Base-by-base conservation (phyloP, 257 asterid species). In the Solanum pimpinellifolium region DNA sequence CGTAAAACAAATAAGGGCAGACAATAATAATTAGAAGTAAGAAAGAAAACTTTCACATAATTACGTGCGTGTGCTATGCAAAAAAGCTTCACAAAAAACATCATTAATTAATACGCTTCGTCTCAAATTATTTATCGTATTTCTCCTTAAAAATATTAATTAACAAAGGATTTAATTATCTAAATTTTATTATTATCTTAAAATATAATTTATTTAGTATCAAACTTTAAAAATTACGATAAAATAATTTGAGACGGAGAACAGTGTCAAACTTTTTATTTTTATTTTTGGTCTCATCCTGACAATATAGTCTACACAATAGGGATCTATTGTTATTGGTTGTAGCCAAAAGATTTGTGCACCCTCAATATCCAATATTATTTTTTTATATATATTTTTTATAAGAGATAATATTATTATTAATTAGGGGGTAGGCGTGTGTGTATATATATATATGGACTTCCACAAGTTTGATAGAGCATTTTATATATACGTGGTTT, bases 11-110 rank as follows among this genome's bases (percentile, higher is more conserved):
- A 62, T 89, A 87, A 83, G 88, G 90, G 92, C 94, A 92, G 98
- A 94, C 98, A 95, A 91, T 59, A 92, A 93, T 94, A 87, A 95
- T 94, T 92, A 91, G 75, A 66, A 85, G 85, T 83, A 89, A 87
- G 89, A 94, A 89, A 92, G 88, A 91, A 83, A 87, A 91, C 89
- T 89, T 89, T 92, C 93, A 86, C 94, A 65, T 72, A 89, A 94
- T 90, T 90, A 90, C 93, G 73, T 89, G 91, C 91, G 68, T 85
- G 87, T 84, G 87, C 78, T 68, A 68, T 44, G 31, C 66, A 65
- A 85, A 20, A 85, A 85, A 85, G 81, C 68, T 85, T 81, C 44
- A 84, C 4, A 42, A 87, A 44, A 87, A 39, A 60, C 81, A 86
- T 52, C 85, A 49, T 81, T 86, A 90, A 46, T 87, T 11, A 49